Evolutionary conservation across 192 early-diverging fungal species (phyloP).

Genomic region (Obelidium mucronatum): DNA sequence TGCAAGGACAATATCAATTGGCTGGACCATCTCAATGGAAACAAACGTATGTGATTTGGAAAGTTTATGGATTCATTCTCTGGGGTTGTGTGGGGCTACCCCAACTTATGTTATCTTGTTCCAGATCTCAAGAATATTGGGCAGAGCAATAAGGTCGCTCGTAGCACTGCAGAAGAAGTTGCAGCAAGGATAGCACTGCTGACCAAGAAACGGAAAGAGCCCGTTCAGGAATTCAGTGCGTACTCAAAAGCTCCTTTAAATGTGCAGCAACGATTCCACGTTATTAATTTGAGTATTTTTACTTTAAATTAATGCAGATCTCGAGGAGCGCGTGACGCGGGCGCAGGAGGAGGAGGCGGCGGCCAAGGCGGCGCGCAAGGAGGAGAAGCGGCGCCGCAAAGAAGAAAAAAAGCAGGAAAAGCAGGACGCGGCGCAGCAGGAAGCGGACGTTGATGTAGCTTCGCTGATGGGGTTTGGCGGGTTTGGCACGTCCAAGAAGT

Average conservation of each 20-base stretch:
- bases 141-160: conserved; percentile 83
- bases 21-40: conserved; percentile 92
- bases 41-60: conserved; percentile 68
- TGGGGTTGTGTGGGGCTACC: neutral
- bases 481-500: conserved; percentile 33
- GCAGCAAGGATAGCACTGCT: conserved; percentile 70
- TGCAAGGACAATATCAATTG: conserved; percentile 91
- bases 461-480: conserved; percentile 78
- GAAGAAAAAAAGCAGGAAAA: conserved; percentile 66
- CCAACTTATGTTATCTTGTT: neutral
- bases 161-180: conserved; percentile 79
- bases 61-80: neutral
- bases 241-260: neutral
- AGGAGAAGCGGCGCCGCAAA: too few relatives aligned
- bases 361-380: conserved; percentile 61
- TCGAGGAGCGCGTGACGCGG: conserved; percentile 72
- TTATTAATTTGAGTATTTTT: conserved; percentile 2
- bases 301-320: conserved; percentile 50
- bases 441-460: conserved; percentile 70
- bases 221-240: conserved; percentile 64
- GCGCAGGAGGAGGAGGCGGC: conserved; percentile 75
- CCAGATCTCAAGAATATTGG: conserved; percentile 84
- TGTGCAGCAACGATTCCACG: neutral
- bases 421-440: conserved; percentile 47
- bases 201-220: conserved; percentile 73